Conservation (phyloP, 768 basidiomycete species). For the Collybia nuda region DNA sequence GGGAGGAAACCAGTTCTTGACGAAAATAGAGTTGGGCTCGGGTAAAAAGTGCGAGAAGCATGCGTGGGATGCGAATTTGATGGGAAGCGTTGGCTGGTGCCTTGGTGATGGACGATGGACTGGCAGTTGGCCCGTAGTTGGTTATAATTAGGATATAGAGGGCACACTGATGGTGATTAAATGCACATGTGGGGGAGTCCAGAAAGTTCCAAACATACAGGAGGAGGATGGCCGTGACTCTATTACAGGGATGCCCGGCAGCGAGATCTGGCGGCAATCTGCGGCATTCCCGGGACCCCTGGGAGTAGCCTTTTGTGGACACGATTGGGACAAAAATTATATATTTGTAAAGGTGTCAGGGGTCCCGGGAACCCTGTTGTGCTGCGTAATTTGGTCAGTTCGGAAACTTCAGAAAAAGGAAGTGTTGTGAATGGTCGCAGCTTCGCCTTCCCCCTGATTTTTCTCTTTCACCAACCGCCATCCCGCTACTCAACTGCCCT, state of each 20-base stretch:
- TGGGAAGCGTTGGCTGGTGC: not conserved
- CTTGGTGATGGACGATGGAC: not conserved
- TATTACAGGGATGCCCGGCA: not conserved
- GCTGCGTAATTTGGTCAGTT: slow-evolving; percentile 15
- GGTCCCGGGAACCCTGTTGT: slow-evolving; percentile 1
- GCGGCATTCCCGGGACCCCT: slow-evolving; percentile 24
- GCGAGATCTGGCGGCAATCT: slow-evolving; percentile 24
- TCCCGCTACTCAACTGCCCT: slow-evolving; percentile 11
- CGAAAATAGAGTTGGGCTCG: no score
- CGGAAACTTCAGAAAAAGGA: slow-evolving; percentile 7
- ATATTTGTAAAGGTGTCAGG: slow-evolving; percentile 3
- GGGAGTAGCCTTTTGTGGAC: slow-evolving; percentile 1
- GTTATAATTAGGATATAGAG: no score
- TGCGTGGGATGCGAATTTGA: no score
- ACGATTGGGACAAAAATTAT: slow-evolving; percentile 6
- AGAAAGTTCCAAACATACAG: no score
- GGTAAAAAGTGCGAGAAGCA: no score
- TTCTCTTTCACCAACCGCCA: slow-evolving; percentile 25
- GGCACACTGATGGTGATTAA: no score
- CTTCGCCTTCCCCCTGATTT: slow-evolving; percentile 17
- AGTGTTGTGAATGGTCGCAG: not conserved
- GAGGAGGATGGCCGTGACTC: not conserved
- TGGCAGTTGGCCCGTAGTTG: not conserved
- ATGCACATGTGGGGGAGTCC: no score
- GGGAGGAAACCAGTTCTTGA: no score